A percentile compares a stretch with the other conserved stretches of the same genome.
Conservation (phyloP, 352 stramenopile species). For the Phytophthora quininea region DNA sequence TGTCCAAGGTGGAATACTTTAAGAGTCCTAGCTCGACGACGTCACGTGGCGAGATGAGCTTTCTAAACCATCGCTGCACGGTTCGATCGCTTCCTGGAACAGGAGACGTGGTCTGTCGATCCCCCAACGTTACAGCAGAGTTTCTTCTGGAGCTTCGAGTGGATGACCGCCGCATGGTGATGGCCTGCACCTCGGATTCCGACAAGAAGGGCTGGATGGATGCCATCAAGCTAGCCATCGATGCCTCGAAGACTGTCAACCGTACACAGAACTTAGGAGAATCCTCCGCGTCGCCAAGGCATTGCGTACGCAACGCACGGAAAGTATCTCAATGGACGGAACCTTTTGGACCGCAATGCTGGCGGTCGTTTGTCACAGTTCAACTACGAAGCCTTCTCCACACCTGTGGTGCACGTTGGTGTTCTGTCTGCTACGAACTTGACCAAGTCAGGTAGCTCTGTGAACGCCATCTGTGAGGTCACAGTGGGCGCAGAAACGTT, state of each 20-base stretch:
- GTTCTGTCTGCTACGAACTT: slow-evolving; percentile 85
- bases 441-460: slow-evolving; percentile 70
- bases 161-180: slow-evolving; percentile 78
- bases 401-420: slow-evolving; percentile 78
- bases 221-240: slow-evolving; percentile 83
- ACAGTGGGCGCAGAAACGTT: slow-evolving; percentile 84
- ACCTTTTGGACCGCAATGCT: slow-evolving; percentile 74
- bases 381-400: slow-evolving; percentile 85
- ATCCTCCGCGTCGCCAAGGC: slow-evolving; percentile 59
- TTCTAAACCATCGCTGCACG: slow-evolving; percentile 78
- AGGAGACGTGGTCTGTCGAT: slow-evolving; percentile 72
- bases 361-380: slow-evolving; percentile 83
- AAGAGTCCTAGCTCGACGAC: slow-evolving; percentile 83
- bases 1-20: slow-evolving; percentile 88
- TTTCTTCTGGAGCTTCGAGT: slow-evolving; percentile 79
- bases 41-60: slow-evolving; percentile 80
- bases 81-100: slow-evolving; percentile 72
- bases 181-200: slow-evolving; percentile 84
- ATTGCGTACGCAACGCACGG: slow-evolving; percentile 67
- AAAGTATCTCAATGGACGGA: slow-evolving; percentile 70
- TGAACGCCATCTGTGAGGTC: slow-evolving; percentile 85
- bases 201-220: slow-evolving; percentile 90
- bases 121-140: slow-evolving; percentile 72
- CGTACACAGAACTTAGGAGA: slow-evolving; percentile 59
- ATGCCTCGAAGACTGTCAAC: slow-evolving; percentile 85